Conservation (phyloP, 2,329 filamentous ascomycete genomes). For the Botrytis galanthina region DNA sequence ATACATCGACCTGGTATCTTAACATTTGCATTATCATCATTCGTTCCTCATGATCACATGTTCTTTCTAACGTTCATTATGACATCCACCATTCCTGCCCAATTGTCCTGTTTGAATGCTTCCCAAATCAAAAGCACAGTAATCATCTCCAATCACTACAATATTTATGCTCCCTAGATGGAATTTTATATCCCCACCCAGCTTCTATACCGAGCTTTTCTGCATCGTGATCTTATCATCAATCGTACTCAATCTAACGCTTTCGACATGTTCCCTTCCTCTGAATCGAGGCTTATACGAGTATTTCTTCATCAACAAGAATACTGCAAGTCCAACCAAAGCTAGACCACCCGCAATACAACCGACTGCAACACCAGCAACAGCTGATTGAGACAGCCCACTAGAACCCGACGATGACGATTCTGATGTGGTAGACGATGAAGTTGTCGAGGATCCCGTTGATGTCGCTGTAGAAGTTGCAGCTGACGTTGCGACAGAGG, state of each 20-base stretch:
- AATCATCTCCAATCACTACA: not conserved
- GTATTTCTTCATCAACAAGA: not conserved
- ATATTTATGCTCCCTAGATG: not conserved
- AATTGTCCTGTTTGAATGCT: not conserved
- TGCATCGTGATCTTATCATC: not conserved
- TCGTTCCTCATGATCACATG: not conserved
- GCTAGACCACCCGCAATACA: not conserved
- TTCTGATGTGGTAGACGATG: not conserved
- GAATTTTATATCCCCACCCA: not conserved
- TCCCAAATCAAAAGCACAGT: not conserved
- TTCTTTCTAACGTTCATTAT: not conserved
- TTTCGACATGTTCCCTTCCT: not conserved
- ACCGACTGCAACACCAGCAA: not conserved
- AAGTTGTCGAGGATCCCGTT: not conserved
- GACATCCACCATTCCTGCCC: not conserved
- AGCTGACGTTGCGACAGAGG: not conserved
- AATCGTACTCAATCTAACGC: not conserved
- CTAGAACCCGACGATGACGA: not conserved
- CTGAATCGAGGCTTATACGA: not conserved
- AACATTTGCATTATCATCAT: not conserved
- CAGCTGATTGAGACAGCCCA: not conserved
- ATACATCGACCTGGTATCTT: not conserved
- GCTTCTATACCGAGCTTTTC: not conserved
- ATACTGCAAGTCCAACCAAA: not conserved
- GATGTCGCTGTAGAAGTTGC: not conserved